Percentiles rank a stretch among this genome's conserved stretches.
Conservation (phyloP, 2,329 filamentous ascomycete genomes). For the Trichoderma simmonsii region DNA sequence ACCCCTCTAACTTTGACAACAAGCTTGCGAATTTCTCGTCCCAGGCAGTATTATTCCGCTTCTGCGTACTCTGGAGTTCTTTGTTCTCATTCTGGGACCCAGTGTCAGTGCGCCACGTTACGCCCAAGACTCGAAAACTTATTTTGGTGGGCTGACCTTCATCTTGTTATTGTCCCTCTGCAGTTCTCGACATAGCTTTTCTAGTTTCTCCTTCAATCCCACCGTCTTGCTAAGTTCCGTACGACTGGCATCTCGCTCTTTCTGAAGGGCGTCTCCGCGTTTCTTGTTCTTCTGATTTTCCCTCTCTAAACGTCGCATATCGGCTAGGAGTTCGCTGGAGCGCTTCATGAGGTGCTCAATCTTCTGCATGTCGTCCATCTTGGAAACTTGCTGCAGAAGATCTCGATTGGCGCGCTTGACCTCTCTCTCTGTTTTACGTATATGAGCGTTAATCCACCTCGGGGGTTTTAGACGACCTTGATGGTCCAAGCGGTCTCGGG, state of each 20-base stretch:
- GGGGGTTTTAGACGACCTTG: not conserved
- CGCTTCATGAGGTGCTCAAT: constrained; percentile 88
- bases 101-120: constrained; percentile 25
- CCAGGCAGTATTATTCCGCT: constrained; percentile 75
- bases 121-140: not conserved
- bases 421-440: constrained; percentile 66
- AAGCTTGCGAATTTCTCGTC: constrained; percentile 81
- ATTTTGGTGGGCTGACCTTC: constrained; percentile 60
- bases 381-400: constrained; percentile 80
- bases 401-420: constrained; percentile 93
- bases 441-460: not conserved
- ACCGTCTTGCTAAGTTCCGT: constrained; percentile 88
- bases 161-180: constrained; percentile 98
- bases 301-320: constrained; percentile 93
- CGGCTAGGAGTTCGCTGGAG: constrained; percentile 84
- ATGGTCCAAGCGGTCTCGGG: not conserved
- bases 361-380: constrained; percentile 88
- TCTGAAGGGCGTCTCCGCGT: constrained; percentile 87
- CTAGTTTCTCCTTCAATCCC: constrained; percentile 90
- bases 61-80: constrained; percentile 80
- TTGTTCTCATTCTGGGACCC: constrained; percentile 78
- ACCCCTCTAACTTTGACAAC: constrained; percentile 80
- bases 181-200: constrained; percentile 91
- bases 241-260: constrained; percentile 88
- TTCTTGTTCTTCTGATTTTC: constrained; percentile 97